Conservation (phyloP, 257 asterid genomes). For the Nyctanthes arbortristis region DNA sequence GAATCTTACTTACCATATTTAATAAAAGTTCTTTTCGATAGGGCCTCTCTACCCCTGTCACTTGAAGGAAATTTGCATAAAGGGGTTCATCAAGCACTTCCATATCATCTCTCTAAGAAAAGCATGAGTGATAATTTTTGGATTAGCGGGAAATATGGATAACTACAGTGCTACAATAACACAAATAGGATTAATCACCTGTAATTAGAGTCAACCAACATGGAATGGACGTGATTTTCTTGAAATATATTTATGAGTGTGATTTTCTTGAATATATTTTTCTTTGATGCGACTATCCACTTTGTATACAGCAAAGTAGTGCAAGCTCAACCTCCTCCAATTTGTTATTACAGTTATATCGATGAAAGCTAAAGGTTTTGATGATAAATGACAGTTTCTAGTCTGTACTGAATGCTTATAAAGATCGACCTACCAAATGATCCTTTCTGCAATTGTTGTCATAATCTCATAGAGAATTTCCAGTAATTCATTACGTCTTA, state of each 20-base stretch:
- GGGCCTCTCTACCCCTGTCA: constrained; percentile 68
- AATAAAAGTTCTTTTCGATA: constrained; percentile 61
- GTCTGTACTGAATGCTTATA: background rate
- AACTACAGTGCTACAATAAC: background rate
- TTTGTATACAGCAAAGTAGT: background rate
- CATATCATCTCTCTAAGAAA: constrained; percentile 69
- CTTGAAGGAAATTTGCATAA: constrained; percentile 58
- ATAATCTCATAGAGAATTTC: background rate
- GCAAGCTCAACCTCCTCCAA: background rate
- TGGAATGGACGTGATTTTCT: background rate
- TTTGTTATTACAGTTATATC: background rate
- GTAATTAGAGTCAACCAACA: background rate
- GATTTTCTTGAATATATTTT: background rate
- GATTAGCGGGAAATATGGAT: constrained; percentile 4
- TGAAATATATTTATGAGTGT: background rate
- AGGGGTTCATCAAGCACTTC: constrained; percentile 90
- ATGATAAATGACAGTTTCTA: background rate
- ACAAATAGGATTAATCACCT: background rate
- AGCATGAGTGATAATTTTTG: background rate
- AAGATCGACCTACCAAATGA: background rate
- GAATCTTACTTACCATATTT: constrained; percentile 41
- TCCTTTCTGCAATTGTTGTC: background rate
- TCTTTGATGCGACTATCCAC: background rate
- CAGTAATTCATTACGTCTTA: background rate
- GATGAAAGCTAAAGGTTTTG: background rate